Percentiles rank a stretch among this genome's conserved stretches.
These are phyloP conservation scores for Acanthochlamys bracteata DNA, from an alignment of 106 monocot species.

Conservation along the genomic window DNA sequence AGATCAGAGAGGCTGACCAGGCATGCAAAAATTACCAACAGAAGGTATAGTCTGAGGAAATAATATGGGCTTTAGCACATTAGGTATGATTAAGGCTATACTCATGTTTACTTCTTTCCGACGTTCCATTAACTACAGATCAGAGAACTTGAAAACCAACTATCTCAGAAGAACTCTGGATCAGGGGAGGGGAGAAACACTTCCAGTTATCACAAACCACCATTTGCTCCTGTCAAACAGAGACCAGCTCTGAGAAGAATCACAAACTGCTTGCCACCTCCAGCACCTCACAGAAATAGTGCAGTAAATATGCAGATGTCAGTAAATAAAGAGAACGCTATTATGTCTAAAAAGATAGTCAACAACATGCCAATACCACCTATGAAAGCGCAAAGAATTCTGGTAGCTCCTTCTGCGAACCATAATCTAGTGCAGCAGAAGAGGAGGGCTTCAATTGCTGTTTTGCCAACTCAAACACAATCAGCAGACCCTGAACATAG, in stretches of 20 bases:
- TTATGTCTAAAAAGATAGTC: conserved; percentile 3
- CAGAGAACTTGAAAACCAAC: conserved; percentile 68
- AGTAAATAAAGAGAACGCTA: conserved; percentile 59
- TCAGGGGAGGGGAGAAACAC: conserved; percentile 10
- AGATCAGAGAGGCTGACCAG: conserved; percentile 57
- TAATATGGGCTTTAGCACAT: background rate
- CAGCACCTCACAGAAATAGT: conserved; percentile 17
- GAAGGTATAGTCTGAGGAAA: conserved; percentile 30
- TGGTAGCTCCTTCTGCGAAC: conserved; percentile 32
- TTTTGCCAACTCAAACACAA: conserved; percentile 15
- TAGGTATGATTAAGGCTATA: background rate
- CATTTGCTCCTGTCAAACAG: conserved; percentile 39
- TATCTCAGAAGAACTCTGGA: conserved; percentile 39
- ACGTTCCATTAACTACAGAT: conserved; percentile 25
- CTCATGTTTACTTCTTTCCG: background rate
- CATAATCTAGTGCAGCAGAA: conserved; percentile 25
- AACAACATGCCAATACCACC: background rate
- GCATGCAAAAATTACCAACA: conserved; percentile 43
- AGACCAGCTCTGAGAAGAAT: conserved; percentile 47
- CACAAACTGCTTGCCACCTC: conserved; percentile 36
- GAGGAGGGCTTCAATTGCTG: conserved; percentile 61
- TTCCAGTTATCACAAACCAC: conserved; percentile 37
- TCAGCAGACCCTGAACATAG: conserved; percentile 10
- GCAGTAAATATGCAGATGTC: background rate
- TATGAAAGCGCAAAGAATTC: conserved; percentile 38